Evolutionary conservation across 495 filamentous ascomycete species (phyloP).

Genomic region (Friedmanniomyces simplex): DNA sequence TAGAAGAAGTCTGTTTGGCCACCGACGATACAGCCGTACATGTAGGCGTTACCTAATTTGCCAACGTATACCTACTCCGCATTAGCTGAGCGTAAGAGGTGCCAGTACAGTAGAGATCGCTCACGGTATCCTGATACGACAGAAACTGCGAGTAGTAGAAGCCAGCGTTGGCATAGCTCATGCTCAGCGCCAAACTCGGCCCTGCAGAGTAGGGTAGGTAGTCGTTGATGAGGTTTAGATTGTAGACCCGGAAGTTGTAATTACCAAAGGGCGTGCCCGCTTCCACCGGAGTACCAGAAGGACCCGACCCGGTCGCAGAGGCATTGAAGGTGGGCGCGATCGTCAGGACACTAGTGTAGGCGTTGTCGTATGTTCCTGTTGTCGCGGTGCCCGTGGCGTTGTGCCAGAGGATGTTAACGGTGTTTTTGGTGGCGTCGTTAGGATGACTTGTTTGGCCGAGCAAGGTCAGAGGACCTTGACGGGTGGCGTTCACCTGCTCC

Average conservation of each 20-base stretch:
- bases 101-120: neutral
- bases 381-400: slow-evolving; percentile 37
- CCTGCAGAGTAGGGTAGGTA: slow-evolving; percentile 42
- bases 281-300: slow-evolving; percentile 47
- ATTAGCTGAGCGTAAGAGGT: neutral
- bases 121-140: slow-evolving; percentile 46
- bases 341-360: slow-evolving; percentile 44
- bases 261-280: slow-evolving; percentile 48
- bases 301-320: slow-evolving; percentile 44
- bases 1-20: slow-evolving; percentile 46
- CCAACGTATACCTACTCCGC: slow-evolving; percentile 42
- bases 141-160: slow-evolving; percentile 51
- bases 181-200: slow-evolving; percentile 45
- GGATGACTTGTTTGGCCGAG: slow-evolving; percentile 42
- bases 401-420: slow-evolving; percentile 41
- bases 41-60: slow-evolving; percentile 51
- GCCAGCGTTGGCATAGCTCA: slow-evolving; percentile 46
- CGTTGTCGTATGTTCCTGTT: slow-evolving; percentile 43
- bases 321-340: slow-evolving; percentile 48
- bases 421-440: slow-evolving; percentile 35
- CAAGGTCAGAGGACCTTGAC: slow-evolving; percentile 44
- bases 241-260: slow-evolving; percentile 47
- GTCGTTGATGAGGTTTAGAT: slow-evolving; percentile 50
- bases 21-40: slow-evolving; percentile 42
- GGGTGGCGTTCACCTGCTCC: slow-evolving; percentile 52